Base-by-base conservation (phyloP, 371 early-diverging fungal species). In the Mortierella sp. region DNA sequence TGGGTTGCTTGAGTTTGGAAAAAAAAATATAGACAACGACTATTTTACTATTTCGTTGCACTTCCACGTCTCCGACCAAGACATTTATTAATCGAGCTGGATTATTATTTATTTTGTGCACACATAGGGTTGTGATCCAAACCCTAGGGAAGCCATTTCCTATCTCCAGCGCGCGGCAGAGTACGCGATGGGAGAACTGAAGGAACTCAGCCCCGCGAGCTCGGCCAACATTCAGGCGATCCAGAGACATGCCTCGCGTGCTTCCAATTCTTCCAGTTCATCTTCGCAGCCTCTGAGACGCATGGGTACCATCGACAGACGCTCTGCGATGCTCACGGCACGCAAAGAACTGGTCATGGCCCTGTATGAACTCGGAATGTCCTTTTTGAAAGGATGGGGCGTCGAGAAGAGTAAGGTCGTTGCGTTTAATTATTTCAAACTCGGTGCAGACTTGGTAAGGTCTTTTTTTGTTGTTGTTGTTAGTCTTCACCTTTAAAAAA, bases 371-470 rank as follows among this genome's bases (percentile, higher is more conserved):
- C 78, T 96, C n/a, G 94, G 92, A 14, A 89, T 93, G 65, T 90
- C 90, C 39, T 95, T 91, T 69, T 84, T 89, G 50, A 93, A 95
- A 54, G 96, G 95, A 9, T 96, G 96, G 96, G 96, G 96, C 23
- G 94, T 93, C 12, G 71, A 79, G 56, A 86, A 84, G 51, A 80
- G 82, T 64, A 87, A 88, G 51, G 80, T 78, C 37, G 83, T 85
- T 2, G 91, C 90, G 0, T 82, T 86, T 15, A 86, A 89, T 52
- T 93, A 92, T 53, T 85, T 90, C 64, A 84, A 86, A 49, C 83
- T 91, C 21, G 89, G 94, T 1, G 93, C 94, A 0, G 87, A 94
- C 50, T 75, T 94, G 48, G 75, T 79, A 67, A 48, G 54, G n/a
- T 52, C 5, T 50, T 11, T 54, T 15, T 39, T 6, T 49, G 19